A percentile compares a stretch with the other conserved stretches of the same genome.
Conservation (phyloP, 352 stramenopile genomes). For the Thalassiosira oceanica region DNA sequence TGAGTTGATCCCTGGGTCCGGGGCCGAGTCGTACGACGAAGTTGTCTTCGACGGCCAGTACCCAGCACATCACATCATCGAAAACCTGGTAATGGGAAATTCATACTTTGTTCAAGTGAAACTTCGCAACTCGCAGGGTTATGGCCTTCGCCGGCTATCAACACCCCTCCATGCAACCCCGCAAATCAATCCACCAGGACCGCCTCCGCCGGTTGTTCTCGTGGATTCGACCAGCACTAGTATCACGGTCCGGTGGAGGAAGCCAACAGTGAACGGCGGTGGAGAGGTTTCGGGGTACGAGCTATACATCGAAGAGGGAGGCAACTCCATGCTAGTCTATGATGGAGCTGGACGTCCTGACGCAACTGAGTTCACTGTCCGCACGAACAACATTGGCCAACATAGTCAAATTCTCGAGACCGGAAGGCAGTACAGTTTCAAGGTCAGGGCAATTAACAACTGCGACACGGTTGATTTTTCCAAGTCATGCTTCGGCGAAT, state of each 20-base stretch:
- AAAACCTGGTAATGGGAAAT: slow-evolving; percentile 83
- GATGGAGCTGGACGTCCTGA: slow-evolving; percentile 87
- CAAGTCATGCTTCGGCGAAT: slow-evolving; percentile 85
- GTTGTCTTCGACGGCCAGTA: slow-evolving; percentile 44
- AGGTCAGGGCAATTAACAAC: slow-evolving; percentile 93
- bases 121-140: slow-evolving; percentile 88
- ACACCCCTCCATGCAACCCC: slow-evolving; percentile 84
- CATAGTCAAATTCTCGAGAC: slow-evolving; percentile 83
- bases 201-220: slow-evolving; percentile 85
- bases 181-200: slow-evolving; percentile 86
- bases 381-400: slow-evolving; percentile 82
- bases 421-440: slow-evolving; percentile 90
- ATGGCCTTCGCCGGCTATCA: slow-evolving; percentile 81
- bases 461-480: slow-evolving; percentile 83
- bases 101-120: slow-evolving; percentile 88
- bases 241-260: slow-evolving; percentile 89
- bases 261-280: slow-evolving; percentile 88
- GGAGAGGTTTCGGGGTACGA: slow-evolving; percentile 91
- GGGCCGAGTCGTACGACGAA: slow-evolving; percentile 45
- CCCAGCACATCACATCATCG: slow-evolving; percentile 68
- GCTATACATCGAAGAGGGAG: slow-evolving; percentile 90
- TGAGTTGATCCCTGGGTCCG: slow-evolving; percentile 43
- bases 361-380: slow-evolving; percentile 83
- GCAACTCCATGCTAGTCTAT: slow-evolving; percentile 89
- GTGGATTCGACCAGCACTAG: slow-evolving; percentile 86